Evolutionary conservation across 75 land plant genomes (phyloP), one percentile per base, ranked within the genome.

Genomic region (Adiantum capillusveneris): DNA sequence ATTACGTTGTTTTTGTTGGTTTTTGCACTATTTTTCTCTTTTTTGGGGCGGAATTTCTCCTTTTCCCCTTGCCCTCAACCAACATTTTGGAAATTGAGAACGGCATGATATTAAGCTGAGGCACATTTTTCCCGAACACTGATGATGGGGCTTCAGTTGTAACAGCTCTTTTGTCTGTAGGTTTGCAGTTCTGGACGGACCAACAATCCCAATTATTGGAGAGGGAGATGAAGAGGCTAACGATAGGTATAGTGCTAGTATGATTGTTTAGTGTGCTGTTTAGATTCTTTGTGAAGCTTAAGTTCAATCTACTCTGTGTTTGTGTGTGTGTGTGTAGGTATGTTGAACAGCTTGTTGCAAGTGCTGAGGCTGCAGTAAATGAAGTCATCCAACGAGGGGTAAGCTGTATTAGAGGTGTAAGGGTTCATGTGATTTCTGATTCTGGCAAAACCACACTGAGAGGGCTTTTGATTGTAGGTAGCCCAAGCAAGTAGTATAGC

Each of bases 361-460:
- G 98, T 81, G 95, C 96, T 43, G 90, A 93, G 79, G 98, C 98
- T 65, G 95, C 95, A 31, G 96, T 89, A 49, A 80, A 89, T 61
- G 98, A 93, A 71, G 85, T 83, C 31, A 68, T 89, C 24, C 59
- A 77, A 24, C 79, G 98, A 56, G 98, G 98, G 69, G 98, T 93
- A 75, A 63, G 76, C 25, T 34, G 43, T 44, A 12, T 34, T 51
- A 16, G 11, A 39, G 25, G 16, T 34, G 42, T 46, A 30, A 22
- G 26, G 21, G 14, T 26, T 26, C 9, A 5, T 34, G 7, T 5
- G 9, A 5, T 34, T 34, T 34, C 9, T 34, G 3, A 5, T 34
- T 34, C 9, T 34, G 3, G 3, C 9, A 34, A 3, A 34, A 34
- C 3, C 37, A 34, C 9, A 20, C 25, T 44, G 39, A 26, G 12